phyloP scores from a whole-genome alignment of 345 rosid genomes.

The Arabidopsis thaliana region DNA sequence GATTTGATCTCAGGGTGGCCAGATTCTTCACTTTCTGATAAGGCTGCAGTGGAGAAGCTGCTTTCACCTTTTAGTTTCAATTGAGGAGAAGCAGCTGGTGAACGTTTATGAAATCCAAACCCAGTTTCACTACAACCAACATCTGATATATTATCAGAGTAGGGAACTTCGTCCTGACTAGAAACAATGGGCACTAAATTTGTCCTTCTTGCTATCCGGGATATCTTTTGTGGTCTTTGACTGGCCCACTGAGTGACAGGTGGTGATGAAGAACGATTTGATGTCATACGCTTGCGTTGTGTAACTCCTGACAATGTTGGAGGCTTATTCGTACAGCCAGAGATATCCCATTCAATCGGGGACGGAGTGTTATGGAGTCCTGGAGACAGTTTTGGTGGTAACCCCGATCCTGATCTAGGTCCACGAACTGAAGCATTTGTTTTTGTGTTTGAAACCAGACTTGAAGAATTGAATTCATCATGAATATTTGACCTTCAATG shows the following conservation, averaged over 20 bases:
- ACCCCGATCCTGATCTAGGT: slow-evolving; percentile 73
- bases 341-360: slow-evolving; percentile 81
- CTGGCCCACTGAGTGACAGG: slow-evolving; percentile 86
- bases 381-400: slow-evolving; percentile 70
- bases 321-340: slow-evolving; percentile 80
- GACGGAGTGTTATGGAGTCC: slow-evolving; percentile 65
- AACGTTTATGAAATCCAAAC: slow-evolving; percentile 65
- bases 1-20: slow-evolving; percentile 78
- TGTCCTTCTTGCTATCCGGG: slow-evolving; percentile 87
- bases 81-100: slow-evolving; percentile 64
- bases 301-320: slow-evolving; percentile 65
- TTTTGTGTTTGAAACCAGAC: slow-evolving; percentile 71
- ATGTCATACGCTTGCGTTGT: slow-evolving; percentile 71
- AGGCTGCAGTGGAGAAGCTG: slow-evolving; percentile 63
- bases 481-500: slow-evolving; percentile 64
- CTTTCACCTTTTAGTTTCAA: slow-evolving; percentile 67
- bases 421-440: slow-evolving; percentile 68
- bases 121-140: slow-evolving; percentile 68
- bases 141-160: slow-evolving; percentile 69
- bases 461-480: slow-evolving; percentile 74
- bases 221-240: slow-evolving; percentile 87
- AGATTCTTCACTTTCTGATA: slow-evolving; percentile 96
- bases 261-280: slow-evolving; percentile 79
- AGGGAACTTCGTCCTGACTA: slow-evolving; percentile 66
- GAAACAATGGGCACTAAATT: slow-evolving; percentile 75